These are phyloP conservation scores for Vigna nakashimae DNA, from an alignment of 306 rosid genomes.

Conservation along the genomic window DNA sequence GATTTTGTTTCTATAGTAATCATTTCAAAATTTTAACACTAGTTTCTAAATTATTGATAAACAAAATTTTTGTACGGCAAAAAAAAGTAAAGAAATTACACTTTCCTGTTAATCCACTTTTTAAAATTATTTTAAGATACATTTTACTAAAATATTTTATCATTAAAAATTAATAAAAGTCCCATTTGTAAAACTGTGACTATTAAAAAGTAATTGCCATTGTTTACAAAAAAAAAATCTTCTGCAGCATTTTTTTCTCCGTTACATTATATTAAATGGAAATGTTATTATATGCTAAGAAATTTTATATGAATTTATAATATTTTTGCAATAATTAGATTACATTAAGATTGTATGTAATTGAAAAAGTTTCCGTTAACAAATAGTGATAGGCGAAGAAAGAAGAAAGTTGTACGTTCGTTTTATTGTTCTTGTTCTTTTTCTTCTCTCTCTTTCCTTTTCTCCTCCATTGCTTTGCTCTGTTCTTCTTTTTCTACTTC, in stretches of 20 bases:
- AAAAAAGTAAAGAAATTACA: not conserved
- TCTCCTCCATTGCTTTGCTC: slow-evolving; percentile 15
- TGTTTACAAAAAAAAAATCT: no score
- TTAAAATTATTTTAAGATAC: not conserved
- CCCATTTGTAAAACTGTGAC: not conserved
- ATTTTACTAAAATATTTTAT: not conserved
- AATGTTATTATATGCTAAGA: no score
- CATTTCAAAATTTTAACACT: not conserved
- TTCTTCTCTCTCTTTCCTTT: not conserved
- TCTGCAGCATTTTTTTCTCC: no score
- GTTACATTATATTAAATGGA: no score
- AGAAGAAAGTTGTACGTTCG: not conserved
- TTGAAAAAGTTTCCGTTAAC: slow-evolving; percentile 36
- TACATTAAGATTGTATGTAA: not conserved
- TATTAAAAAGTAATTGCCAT: not conserved
- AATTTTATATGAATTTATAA: no score
- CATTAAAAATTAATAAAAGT: not conserved
- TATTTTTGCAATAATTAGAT: no score
- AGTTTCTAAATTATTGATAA: not conserved
- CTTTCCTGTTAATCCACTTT: not conserved
- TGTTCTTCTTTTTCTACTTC: not conserved
- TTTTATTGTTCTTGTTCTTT: not conserved
- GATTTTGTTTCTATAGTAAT: not conserved
- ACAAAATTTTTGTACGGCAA: no score
- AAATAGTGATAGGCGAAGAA: slow-evolving; percentile 15